Conservation (phyloP, 306 rosid genomes). For the Mucuna pruriens region DNA sequence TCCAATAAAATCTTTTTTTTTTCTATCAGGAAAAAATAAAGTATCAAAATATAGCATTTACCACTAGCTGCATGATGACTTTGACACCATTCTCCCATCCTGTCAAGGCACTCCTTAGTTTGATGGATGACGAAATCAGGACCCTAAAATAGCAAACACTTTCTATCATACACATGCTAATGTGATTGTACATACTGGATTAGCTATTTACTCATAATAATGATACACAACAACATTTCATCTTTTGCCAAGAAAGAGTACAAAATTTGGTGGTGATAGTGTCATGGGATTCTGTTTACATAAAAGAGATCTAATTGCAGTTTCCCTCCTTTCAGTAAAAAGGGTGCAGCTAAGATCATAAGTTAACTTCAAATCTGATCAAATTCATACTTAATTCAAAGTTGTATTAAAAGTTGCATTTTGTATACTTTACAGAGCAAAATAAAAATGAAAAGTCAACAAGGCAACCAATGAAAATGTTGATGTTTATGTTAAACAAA, state of each 20-base stretch:
- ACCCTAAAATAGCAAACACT: conserved; percentile 65
- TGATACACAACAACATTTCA: conserved; percentile 8
- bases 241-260: not conserved
- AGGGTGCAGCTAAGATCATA: conserved; percentile 4
- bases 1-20: not conserved
- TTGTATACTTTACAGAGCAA: not conserved
- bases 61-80: conserved; percentile 93
- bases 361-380: conserved; percentile 19
- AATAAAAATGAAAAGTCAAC: not conserved
- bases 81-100: conserved; percentile 98
- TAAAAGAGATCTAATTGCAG: not conserved
- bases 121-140: conserved; percentile 96
- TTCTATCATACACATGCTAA: conserved; percentile 23
- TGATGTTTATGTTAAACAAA: not conserved
- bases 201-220: not conserved
- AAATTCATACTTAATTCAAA: conserved; percentile 8
- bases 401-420: not conserved
- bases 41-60: conserved; percentile 51
- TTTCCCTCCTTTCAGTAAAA: conserved; percentile 10
- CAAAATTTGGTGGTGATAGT: not conserved
- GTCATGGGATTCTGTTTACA: not conserved
- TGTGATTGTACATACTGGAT: conserved; percentile 3
- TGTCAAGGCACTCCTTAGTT: conserved; percentile 78
- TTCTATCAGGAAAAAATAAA: conserved; percentile 13
- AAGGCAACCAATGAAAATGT: not conserved